These are phyloP conservation scores for Athelia psychrophila DNA, from an alignment of 1,284 basidiomycete genomes.

Conservation along the genomic window DNA sequence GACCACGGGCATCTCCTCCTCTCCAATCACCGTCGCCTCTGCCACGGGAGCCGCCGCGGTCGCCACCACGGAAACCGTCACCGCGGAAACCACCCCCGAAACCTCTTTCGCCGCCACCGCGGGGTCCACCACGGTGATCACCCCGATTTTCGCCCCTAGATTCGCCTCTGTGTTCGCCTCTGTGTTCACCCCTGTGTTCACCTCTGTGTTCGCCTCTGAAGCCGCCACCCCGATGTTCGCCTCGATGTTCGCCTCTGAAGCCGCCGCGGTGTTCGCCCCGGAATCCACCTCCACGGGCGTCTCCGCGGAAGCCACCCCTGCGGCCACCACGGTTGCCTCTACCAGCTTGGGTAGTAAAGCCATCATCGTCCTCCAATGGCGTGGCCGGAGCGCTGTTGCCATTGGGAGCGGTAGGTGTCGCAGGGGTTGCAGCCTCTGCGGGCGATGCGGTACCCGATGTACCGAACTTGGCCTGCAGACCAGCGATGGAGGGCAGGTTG, in stretches of 20 bases:
- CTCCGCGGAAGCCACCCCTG: slow-evolving; percentile 23
- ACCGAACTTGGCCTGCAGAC: slow-evolving; percentile 49
- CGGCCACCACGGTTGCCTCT: slow-evolving; percentile 34
- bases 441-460: slow-evolving; percentile 42
- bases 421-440: slow-evolving; percentile 24
- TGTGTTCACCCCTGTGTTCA: slow-evolving; percentile 17
- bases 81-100: not conserved
- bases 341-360: slow-evolving; percentile 52
- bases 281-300: slow-evolving; percentile 25
- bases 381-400: slow-evolving; percentile 22
- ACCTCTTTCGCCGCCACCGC: not conserved
- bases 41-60: not conserved
- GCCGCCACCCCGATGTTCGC: slow-evolving; percentile 36
- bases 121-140: not conserved
- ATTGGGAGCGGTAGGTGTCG: slow-evolving; percentile 19
- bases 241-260: slow-evolving; percentile 34
- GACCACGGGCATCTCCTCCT: not conserved
- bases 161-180: slow-evolving; percentile 16
- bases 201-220: slow-evolving; percentile 25
- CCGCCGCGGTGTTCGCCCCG: slow-evolving; percentile 37
- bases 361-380: slow-evolving; percentile 50
- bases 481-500: slow-evolving; percentile 56
- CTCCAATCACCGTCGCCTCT: not conserved
- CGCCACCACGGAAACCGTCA: not conserved
- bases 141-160: slow-evolving; percentile 9